Conservation (phyloP, 257 asterid species). For the Solanum gracilifrons region DNA sequence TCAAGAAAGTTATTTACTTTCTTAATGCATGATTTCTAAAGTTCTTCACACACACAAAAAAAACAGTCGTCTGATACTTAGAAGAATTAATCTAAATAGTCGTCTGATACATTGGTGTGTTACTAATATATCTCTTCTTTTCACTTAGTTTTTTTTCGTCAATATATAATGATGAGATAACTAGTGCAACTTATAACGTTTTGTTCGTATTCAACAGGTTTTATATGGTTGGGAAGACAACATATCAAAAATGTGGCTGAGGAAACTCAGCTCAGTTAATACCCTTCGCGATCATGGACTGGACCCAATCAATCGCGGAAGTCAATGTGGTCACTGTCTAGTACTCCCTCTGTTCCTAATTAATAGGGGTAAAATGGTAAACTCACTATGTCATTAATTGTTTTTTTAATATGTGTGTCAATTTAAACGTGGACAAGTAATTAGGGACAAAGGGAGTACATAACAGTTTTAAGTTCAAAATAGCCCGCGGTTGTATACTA, state of each 20-base stretch:
- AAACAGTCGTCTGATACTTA: too few species aligned
- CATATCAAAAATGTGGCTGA: not conserved
- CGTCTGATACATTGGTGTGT: not conserved
- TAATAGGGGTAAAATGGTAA: too few species aligned
- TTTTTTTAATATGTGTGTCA: too few species aligned
- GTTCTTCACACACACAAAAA: too few species aligned
- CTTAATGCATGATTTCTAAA: too few species aligned
- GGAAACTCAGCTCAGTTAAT: not conserved
- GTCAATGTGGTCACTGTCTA: not conserved
- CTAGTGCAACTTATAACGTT: not conserved
- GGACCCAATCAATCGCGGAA: not conserved
- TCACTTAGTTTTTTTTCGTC: not conserved
- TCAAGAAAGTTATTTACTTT: not conserved
- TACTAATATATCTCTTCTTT: not conserved
- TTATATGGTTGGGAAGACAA: not conserved
- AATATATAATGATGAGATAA: not conserved
- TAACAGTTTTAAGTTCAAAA: too few species aligned
- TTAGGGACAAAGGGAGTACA: too few species aligned
- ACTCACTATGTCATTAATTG: too few species aligned
- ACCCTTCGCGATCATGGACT: not conserved
- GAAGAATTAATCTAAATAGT: not conserved
- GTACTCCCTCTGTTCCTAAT: too few species aligned
- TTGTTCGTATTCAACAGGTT: not conserved
- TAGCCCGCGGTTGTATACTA: too few species aligned
- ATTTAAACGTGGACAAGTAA: too few species aligned